Evolutionary conservation across 179 eudicot species (phyloP), one percentile per base, ranked within the genome.

Genomic region (Pouteria campechiana): DNA sequence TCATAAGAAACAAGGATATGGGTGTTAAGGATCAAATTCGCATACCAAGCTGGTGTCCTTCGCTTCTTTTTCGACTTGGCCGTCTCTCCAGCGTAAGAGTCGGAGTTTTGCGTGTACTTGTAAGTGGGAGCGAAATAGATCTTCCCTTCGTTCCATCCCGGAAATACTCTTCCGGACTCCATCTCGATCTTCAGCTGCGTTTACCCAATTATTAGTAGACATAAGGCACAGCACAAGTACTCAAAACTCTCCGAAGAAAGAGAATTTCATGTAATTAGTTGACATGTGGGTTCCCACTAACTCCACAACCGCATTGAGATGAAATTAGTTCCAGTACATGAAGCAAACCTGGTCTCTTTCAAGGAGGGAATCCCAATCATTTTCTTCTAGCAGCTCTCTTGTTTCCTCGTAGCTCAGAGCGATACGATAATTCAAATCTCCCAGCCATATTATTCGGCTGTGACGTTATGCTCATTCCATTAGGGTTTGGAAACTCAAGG

Each of bases 71-170:
- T 84, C 18, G 81, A 74, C 44, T 80, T 87, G 14, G 50, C 48
- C 4, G 60, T 79, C 52, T 83, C 96, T 41, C 96, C 96, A 0
- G 82, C 77, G 13, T 79, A 87, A 20, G 70, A 59, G 45, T 87
- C 96, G 13, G 94, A 79, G 44, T 87, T 80, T 4, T 70, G 82
- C 2, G 78, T 58, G 67, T 79, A 87, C 41, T 87, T 87, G 66
- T 87, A 87, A 3, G 96, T 87, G 0, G 96, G 96, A 16, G 94
- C 92, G 42, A 87, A 87, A 31, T 48, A 46, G n/a, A 87, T 81
- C 24, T 46, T 48, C 10, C 96, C 96, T 32, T 87, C 96, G 39
- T 48, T 73, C 77, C 80, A 87, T 16, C 94, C 94, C 1, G 37
- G 43, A 32, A 87, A 83, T 11, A 74, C 94, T 64, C 88, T 58